Conservation (phyloP, 306 rosid species). For the Glycine latifolia region DNA sequence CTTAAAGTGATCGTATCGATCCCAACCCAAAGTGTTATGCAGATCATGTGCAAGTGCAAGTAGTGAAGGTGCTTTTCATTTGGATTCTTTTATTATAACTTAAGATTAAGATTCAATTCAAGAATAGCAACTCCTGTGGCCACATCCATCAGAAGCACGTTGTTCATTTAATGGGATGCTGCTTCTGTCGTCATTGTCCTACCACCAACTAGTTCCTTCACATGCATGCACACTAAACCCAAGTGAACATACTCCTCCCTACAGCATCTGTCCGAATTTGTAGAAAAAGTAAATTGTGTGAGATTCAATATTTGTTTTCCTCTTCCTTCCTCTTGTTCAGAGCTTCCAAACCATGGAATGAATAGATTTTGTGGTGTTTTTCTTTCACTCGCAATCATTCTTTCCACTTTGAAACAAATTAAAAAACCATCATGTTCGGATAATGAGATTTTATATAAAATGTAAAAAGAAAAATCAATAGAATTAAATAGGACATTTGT, state of each 20-base stretch:
- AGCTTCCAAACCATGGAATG: too few species aligned
- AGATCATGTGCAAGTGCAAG: not conserved
- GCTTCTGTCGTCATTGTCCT: slow-evolving; percentile 4
- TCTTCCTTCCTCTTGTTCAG: too few species aligned
- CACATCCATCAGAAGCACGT: not conserved
- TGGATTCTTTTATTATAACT: not conserved
- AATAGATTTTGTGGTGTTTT: too few species aligned
- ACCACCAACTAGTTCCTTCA: slow-evolving; percentile 9
- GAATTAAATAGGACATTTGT: too few species aligned
- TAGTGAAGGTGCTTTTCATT: slow-evolving; percentile 10
- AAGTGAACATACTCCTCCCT: not conserved
- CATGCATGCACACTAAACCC: not conserved
- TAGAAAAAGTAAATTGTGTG: too few species aligned
- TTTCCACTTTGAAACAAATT: too few species aligned
- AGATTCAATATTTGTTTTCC: too few species aligned
- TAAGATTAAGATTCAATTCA: not conserved
- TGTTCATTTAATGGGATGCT: slow-evolving; percentile 10
- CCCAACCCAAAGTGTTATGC: not conserved
- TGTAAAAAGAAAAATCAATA: too few species aligned
- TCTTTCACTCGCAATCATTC: too few species aligned
- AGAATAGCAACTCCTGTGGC: too few species aligned
- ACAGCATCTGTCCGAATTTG: not conserved
- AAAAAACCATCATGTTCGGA: too few species aligned
- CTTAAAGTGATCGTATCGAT: not conserved
- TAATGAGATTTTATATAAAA: too few species aligned